Conservation (phyloP, 441 rosid species). For the Bocquillonia castaneifolia region DNA sequence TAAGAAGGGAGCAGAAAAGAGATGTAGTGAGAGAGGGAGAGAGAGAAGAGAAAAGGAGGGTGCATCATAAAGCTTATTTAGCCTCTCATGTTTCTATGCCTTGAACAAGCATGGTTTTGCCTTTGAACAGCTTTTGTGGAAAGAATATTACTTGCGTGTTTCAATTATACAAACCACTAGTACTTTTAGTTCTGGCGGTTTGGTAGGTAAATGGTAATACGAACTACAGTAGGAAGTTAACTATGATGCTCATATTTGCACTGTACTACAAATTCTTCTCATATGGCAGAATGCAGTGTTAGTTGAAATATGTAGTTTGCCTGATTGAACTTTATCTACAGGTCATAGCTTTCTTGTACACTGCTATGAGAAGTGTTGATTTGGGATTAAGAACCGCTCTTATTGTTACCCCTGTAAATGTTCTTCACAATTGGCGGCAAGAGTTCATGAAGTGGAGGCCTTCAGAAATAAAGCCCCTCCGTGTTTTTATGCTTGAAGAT, state of each 20-base stretch:
- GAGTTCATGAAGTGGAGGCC: constrained; percentile 98
- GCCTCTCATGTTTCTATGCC: not conserved
- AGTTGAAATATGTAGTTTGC: constrained; percentile 21
- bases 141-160: not conserved
- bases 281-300: not conserved
- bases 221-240: not conserved
- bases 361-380: constrained; percentile 91
- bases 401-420: constrained; percentile 97
- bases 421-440: constrained; percentile 96
- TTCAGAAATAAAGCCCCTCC: constrained; percentile 81
- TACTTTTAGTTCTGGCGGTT: constrained; percentile 7
- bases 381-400: constrained; percentile 89
- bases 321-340: constrained; percentile 34
- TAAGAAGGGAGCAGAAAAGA: not conserved
- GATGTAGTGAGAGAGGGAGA: not conserved
- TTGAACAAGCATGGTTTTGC: not conserved
- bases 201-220: not conserved
- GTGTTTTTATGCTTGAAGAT: constrained; percentile 93
- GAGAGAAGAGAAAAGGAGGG: not conserved
- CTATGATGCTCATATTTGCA: not conserved
- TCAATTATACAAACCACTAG: not conserved
- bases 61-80: not conserved
- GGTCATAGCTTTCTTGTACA: constrained; percentile 97
- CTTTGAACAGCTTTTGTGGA: not conserved
- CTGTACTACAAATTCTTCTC: not conserved